These are phyloP conservation scores for Kazachstania psychrophila DNA, from an alignment of 805 yeast genomes.

Conservation along the genomic window DNA sequence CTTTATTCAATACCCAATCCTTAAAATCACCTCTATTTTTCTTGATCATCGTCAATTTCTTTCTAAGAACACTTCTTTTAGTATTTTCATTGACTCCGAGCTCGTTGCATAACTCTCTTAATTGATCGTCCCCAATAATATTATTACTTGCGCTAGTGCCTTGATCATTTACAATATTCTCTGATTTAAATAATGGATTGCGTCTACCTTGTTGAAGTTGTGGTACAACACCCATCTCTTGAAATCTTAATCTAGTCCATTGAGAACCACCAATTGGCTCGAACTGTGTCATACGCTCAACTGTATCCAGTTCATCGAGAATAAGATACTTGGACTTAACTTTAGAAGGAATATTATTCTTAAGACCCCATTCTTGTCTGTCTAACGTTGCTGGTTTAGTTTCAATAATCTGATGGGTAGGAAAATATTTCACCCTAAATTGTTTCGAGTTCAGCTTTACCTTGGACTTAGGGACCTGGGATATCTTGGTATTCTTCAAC, in stretches of 20 bases:
- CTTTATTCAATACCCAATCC: conserved; percentile 42
- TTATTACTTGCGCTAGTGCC: background rate
- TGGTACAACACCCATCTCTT: conserved; percentile 50
- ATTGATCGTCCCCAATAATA: conserved; percentile 4
- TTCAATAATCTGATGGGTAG: conserved; percentile 66
- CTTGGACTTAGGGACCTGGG: conserved; percentile 25
- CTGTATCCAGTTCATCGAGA: conserved; percentile 56
- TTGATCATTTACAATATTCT: conserved; percentile 3
- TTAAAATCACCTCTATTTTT: conserved; percentile 41
- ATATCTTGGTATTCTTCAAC: conserved; percentile 26
- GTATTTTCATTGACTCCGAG: conserved; percentile 5
- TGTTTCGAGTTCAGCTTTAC: conserved; percentile 3
- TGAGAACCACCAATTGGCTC: conserved; percentile 50
- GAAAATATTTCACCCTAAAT: conserved; percentile 28
- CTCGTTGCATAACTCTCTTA: conserved; percentile 6
- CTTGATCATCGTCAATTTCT: conserved; percentile 4
- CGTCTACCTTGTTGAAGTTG: conserved; percentile 16
- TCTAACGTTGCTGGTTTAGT: conserved; percentile 55
- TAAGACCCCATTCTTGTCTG: conserved; percentile 70
- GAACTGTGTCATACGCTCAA: conserved; percentile 59
- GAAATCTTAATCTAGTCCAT: conserved; percentile 55
- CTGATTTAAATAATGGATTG: conserved; percentile 30
- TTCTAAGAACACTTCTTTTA: background rate
- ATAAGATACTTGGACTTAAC: conserved; percentile 51
- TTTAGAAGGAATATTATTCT: conserved; percentile 57